A percentile compares a stretch with the other conserved stretches of the same genome.
phyloP scores from a whole-genome alignment of 1,284 basidiomycete genomes.

The Cryptococcus sp. region DNA sequence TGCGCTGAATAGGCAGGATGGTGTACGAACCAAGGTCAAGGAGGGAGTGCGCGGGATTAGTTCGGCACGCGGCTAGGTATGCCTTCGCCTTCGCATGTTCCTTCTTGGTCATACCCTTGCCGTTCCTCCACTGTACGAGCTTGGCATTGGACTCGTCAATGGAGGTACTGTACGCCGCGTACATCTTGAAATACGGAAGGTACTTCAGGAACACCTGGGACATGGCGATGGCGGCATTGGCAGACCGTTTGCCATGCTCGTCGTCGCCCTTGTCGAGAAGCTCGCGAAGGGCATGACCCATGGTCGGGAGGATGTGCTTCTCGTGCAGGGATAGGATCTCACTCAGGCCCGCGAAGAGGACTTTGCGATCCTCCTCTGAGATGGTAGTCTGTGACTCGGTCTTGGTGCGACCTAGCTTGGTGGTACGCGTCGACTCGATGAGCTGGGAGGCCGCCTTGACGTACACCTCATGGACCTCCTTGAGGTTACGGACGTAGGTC shows the following conservation, averaged over 20 bases:
- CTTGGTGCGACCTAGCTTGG: not conserved
- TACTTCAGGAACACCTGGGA: not conserved
- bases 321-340: not conserved
- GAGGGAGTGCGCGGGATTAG: not conserved
- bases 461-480: constrained; percentile 1
- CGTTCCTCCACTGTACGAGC: not conserved
- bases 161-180: not conserved
- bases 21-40: not conserved
- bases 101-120: not conserved
- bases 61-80: not conserved
- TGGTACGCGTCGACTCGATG: not conserved
- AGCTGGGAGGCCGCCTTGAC: not conserved
- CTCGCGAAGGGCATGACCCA: not conserved
- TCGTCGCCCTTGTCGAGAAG: not conserved
- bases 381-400: not conserved
- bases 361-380: not conserved
- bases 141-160: not conserved
- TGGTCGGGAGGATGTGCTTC: not conserved
- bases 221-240: not conserved
- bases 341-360: not conserved
- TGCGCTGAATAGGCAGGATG: constrained; percentile 1
- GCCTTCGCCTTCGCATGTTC: not conserved
- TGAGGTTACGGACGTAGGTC: constrained; percentile 1
- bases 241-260: not conserved
- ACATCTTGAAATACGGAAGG: not conserved